Percentiles rank a stretch among this genome's conserved stretches.
phyloP scores from a whole-genome alignment of 352 stramenopile species.

The Phytophthora europaea region DNA sequence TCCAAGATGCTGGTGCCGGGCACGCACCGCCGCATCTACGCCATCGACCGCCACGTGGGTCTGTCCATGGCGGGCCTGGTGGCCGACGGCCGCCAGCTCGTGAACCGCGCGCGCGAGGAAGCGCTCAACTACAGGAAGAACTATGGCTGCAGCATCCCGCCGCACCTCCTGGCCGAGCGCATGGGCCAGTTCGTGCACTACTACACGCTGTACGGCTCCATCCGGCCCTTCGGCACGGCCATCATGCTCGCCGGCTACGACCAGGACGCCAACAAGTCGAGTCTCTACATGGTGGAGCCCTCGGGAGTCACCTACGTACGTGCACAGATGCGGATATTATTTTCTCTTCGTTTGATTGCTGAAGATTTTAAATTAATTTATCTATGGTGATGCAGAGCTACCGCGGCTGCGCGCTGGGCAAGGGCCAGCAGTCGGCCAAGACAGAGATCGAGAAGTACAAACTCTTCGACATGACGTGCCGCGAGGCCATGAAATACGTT shows the following conservation, averaged over 20 bases:
- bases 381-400: slow-evolving; percentile 88
- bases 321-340: slow-evolving; percentile 7
- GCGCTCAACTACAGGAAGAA: slow-evolving; percentile 96
- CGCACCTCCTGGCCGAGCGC: slow-evolving; percentile 94
- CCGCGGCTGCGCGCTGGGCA: slow-evolving; percentile 97
- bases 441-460: slow-evolving; percentile 99
- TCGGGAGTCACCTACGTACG: slow-evolving; percentile 92
- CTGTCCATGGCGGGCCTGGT: slow-evolving; percentile 96
- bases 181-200: slow-evolving; percentile 99
- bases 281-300: slow-evolving; percentile 94
- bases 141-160: slow-evolving; percentile 95
- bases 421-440: slow-evolving; percentile 98
- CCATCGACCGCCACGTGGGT: slow-evolving; percentile 94
- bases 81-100: slow-evolving; percentile 96
- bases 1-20: slow-evolving; percentile 94
- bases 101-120: slow-evolving; percentile 96
- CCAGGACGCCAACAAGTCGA: slow-evolving; percentile 90
- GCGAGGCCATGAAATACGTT: slow-evolving; percentile 98
- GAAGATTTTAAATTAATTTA: neutral
- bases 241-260: slow-evolving; percentile 98
- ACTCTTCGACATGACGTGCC: slow-evolving; percentile 94
- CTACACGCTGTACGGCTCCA: slow-evolving; percentile 98
- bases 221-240: slow-evolving; percentile 97
- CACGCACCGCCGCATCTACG: slow-evolving; percentile 89
- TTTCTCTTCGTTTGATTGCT: slow-evolving; percentile 5